Conservation (phyloP, 2,329 filamentous ascomycete species). For the Fusarium abutilonis region DNA sequence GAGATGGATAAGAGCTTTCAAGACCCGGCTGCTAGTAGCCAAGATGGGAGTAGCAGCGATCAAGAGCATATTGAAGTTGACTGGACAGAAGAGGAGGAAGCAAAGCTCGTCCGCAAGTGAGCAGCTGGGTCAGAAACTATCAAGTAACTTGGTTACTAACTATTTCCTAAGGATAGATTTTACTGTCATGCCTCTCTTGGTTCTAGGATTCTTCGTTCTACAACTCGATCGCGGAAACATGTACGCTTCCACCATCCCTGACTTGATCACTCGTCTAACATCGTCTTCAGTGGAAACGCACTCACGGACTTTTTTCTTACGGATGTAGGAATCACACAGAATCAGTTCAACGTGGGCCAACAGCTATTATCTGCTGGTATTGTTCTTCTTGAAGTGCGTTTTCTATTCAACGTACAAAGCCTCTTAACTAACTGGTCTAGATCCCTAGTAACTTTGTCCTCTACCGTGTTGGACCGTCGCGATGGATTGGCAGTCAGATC, state of each 20-base stretch:
- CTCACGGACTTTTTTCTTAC: constrained; percentile 57
- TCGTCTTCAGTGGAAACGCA: constrained; percentile 51
- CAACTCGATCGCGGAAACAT: constrained; percentile 53
- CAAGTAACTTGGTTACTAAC: background rate
- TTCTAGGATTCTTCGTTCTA: constrained; percentile 59
- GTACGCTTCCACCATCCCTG: constrained; percentile 24
- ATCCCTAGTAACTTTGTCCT: constrained; percentile 59
- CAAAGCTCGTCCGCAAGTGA: constrained; percentile 44
- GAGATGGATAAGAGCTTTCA: too few species aligned
- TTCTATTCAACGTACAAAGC: too few species aligned
- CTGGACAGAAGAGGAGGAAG: constrained; percentile 46
- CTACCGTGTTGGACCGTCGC: constrained; percentile 56
- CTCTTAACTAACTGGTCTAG: constrained; percentile 5
- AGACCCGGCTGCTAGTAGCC: too few species aligned
- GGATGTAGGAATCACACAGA: constrained; percentile 58
- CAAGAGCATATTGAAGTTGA: constrained; percentile 11
- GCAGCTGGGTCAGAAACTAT: background rate
- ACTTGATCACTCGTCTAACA: background rate
- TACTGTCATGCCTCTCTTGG: constrained; percentile 57
- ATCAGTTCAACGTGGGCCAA: constrained; percentile 60
- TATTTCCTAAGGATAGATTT: constrained; percentile 52
- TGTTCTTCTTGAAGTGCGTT: constrained; percentile 51
- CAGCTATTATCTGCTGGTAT: constrained; percentile 59
- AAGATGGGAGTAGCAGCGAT: too few species aligned
- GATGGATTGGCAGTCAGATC: constrained; percentile 54